Base-by-base conservation (phyloP, 192 early-diverging fungal species). In the Umbelopsis sp. region DNA sequence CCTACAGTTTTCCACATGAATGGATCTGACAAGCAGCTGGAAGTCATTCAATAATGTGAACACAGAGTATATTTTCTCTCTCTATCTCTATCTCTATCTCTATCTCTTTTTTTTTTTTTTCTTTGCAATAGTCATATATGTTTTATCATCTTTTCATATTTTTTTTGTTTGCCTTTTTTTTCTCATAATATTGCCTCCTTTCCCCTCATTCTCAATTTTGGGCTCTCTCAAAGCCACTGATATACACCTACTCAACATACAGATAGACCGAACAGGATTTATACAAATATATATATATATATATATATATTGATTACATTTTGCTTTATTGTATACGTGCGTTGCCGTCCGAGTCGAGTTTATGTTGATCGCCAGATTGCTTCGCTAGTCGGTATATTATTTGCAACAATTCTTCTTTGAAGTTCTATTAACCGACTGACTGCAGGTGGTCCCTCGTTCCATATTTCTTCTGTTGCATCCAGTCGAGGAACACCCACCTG, bases 401-500 rank as follows among this genome's bases (percentile, higher is more conserved):
- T n/a, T 9, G 56, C 31, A 20, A 9, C 17, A 11, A 62, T 62
- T 20, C 56, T 29, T 20, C 10, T 20, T 62, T 32, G 56, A 34
- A 62, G 56, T 34, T 62, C 56, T 29, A 12, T 26, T 34, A 62
- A 34, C 34, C 71, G 71, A 24, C 25, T 38, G 3, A 8, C 17
- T 41, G 76, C 71, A 9, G 44, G 22, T 22, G 47, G 68, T 0
- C 43, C 73, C 9, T 65, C 20, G 51, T 77, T 80, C 75, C 75
- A 77, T 20, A n/a, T 24, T 44, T 73, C 79, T 14, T 71, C 29
- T 2, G 31, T 41, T 17, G 32, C 16, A 34, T 74, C n/a, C 10
- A 78, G 36, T 9, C 31, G 34, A 41, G 82, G 82, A 4, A 70
- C 70, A 7, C 80, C 82, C 10, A 84, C 68, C 65, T 84, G 82